Evolutionary conservation across 352 stramenopile species (phyloP), one percentile per base, ranked within the genome.

Genomic region (Phytophthora multivora): DNA sequence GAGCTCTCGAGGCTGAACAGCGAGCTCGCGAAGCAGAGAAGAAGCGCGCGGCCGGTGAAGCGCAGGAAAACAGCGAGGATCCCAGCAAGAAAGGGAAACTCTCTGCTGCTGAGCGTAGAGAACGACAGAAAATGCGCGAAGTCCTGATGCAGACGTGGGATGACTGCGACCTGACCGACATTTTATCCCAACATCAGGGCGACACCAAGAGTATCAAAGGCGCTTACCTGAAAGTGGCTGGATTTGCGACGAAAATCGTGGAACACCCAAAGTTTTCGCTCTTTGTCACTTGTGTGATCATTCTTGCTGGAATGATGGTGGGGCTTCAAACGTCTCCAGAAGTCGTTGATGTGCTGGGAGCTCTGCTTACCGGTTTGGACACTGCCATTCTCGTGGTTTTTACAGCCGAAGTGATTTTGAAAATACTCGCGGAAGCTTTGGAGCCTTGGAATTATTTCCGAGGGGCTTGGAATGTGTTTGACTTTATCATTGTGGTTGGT

Each of bases 401-500:
- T 46, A 93, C 83, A 18, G 61, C 77, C 13, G 88, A 96, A 65
- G 79, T 90, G 3, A 63, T 85, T 7, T 61, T 95, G 41, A 96
- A 96, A 66, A 57, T 96, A 12, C 50, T 90, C 6, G 78, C 88
- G 0, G 81, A 96, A 50, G 88, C 84, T 4, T 51, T 94, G 7
- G 79, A 88, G 52, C 88, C 88, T 8, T 96, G 83, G 86, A 55
- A 62, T 25, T 96, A 83, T 56, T 95, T 96, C 41, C 60, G 65
- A 5, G 81, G 79, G 7, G 75, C 52, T 0, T 95, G 87, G 87
- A 95, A 95, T 59, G 83, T 75, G 18, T 95, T 95, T 23, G 87
- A 95, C 66, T 88, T 94, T 13, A 78, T 96, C 57, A 92, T 96
- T 48, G 80, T 94, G 4, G 63, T 95, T 19, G 79, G 88, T 16